phyloP scores from a whole-genome alignment of 2,329 filamentous ascomycete species.

The Dothistroma septosporum region DNA sequence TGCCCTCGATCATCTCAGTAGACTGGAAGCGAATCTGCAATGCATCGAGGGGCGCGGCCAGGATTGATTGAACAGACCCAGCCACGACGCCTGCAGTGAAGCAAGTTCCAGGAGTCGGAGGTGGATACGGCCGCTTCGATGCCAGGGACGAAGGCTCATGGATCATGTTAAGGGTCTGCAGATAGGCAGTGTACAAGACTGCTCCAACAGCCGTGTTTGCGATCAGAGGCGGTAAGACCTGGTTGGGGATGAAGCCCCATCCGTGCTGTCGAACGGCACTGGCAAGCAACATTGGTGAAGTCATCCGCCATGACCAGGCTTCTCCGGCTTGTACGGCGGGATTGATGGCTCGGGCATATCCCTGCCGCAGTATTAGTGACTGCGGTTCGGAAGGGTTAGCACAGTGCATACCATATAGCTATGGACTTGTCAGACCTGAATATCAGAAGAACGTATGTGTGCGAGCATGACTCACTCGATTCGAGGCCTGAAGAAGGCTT shows the following conservation, averaged over 20 bases:
- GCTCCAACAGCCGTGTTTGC: slow-evolving; percentile 72
- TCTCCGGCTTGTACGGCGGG: slow-evolving; percentile 48
- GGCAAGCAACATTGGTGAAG: slow-evolving; percentile 65
- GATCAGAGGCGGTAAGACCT: slow-evolving; percentile 70
- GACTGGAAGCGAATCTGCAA: slow-evolving; percentile 69
- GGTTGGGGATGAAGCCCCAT: slow-evolving; percentile 69
- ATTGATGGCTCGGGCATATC: slow-evolving; percentile 61
- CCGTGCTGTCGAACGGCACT: slow-evolving; percentile 66
- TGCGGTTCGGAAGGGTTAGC: background rate
- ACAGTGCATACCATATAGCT: slow-evolving; percentile 49
- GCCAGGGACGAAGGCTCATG: slow-evolving; percentile 62
- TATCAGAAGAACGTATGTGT: background rate
- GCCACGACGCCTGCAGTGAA: slow-evolving; percentile 68
- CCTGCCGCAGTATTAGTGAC: slow-evolving; percentile 35
- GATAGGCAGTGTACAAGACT: slow-evolving; percentile 70
- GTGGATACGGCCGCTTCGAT: slow-evolving; percentile 64
- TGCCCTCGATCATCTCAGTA: slow-evolving; percentile 55
- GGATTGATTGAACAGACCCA: slow-evolving; percentile 63
- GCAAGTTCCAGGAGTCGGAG: slow-evolving; percentile 59
- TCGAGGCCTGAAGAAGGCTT: slow-evolving; percentile 84
- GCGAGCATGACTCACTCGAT: slow-evolving; percentile 65
- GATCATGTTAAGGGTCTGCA: slow-evolving; percentile 62
- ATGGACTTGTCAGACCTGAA: slow-evolving; percentile 10
- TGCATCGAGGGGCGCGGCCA: slow-evolving; percentile 72
- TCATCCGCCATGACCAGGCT: slow-evolving; percentile 59